Conservation (phyloP, 108 stramenopile species). For the Nannochloropsis salina region DNA sequence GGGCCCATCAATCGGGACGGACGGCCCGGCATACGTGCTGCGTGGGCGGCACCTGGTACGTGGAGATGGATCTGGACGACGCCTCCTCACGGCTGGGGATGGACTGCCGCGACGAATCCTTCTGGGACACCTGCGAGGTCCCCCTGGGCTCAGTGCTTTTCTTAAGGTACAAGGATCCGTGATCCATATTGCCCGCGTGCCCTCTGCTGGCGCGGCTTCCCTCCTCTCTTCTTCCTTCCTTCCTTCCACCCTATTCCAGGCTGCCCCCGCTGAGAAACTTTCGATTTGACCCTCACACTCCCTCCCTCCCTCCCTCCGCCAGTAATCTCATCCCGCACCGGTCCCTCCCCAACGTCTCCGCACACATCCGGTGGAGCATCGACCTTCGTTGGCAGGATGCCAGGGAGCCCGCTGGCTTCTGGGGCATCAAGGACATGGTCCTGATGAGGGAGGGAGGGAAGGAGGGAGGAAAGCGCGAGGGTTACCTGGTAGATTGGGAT, state of each 20-base stretch:
- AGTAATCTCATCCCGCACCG: background rate
- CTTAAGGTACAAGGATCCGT: background rate
- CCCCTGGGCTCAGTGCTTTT: background rate
- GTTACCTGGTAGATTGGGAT: background rate
- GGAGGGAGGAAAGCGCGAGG: background rate
- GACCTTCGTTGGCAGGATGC: slow-evolving; percentile 13
- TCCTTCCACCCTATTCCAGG: background rate
- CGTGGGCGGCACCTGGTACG: background rate
- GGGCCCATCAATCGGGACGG: background rate
- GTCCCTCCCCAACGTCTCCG: background rate
- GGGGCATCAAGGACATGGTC: background rate
- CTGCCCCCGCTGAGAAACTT: no score
- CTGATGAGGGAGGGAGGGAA: slow-evolving; percentile 6
- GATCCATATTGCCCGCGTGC: background rate
- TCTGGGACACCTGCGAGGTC: background rate
- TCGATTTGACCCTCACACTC: background rate
- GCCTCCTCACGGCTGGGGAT: background rate
- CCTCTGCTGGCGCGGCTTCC: background rate
- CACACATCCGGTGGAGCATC: slow-evolving; percentile 11
- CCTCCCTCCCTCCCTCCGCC: background rate
- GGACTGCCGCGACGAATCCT: background rate
- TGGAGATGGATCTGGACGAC: background rate
- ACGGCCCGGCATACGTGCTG: slow-evolving; percentile 16
- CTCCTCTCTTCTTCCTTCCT: background rate
- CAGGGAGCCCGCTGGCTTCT: background rate